A percentile compares a stretch with the other conserved stretches of the same genome.
Evolutionary conservation across 75 land plant species (phyloP).

Genomic region (Sequoia sempervirens): DNA sequence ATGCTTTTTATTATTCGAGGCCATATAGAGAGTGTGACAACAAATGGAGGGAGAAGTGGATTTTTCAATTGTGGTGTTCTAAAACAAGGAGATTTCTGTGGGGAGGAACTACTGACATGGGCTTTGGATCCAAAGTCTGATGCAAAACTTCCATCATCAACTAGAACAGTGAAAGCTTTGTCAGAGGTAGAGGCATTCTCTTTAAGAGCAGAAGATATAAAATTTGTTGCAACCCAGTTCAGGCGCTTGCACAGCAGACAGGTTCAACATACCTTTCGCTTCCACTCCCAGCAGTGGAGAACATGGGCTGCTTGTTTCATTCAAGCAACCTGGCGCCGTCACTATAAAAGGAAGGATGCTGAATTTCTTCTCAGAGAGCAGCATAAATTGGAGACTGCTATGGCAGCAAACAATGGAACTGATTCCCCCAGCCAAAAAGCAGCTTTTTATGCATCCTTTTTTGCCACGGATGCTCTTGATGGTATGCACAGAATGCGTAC

Average conservation of each 20-base stretch:
- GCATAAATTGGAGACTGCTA: slow-evolving; percentile 3
- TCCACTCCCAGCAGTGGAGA: slow-evolving; percentile 54
- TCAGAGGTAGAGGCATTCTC: slow-evolving; percentile 69
- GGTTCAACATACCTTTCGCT: slow-evolving; percentile 52
- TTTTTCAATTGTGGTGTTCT: slow-evolving; percentile 56
- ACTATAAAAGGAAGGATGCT: slow-evolving; percentile 23
- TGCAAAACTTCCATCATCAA: slow-evolving; percentile 66
- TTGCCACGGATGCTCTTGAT: slow-evolving; percentile 62
- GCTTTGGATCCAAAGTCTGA: slow-evolving; percentile 76
- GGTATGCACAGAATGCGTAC: slow-evolving; percentile 25
- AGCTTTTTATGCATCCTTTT: slow-evolving; percentile 59
- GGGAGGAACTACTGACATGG: slow-evolving; percentile 89
- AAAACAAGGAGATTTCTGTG: slow-evolving; percentile 76
- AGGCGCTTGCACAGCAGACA: slow-evolving; percentile 64
- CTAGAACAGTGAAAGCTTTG: slow-evolving; percentile 69
- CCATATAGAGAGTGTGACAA: slow-evolving; percentile 71
- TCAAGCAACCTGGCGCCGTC: slow-evolving; percentile 54
- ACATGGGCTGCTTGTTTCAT: slow-evolving; percentile 60
- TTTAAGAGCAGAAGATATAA: slow-evolving; percentile 55
- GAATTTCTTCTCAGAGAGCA: slow-evolving; percentile 32
- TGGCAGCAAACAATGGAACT: slow-evolving; percentile 9
- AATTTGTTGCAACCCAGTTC: slow-evolving; percentile 67
- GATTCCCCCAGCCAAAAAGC: slow-evolving; percentile 46
- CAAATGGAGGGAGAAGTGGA: slow-evolving; percentile 82
- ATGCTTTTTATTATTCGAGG: slow-evolving; percentile 96